These are phyloP conservation scores for Candida insectorum DNA, from an alignment of 805 yeast species.

Conservation along the genomic window DNA sequence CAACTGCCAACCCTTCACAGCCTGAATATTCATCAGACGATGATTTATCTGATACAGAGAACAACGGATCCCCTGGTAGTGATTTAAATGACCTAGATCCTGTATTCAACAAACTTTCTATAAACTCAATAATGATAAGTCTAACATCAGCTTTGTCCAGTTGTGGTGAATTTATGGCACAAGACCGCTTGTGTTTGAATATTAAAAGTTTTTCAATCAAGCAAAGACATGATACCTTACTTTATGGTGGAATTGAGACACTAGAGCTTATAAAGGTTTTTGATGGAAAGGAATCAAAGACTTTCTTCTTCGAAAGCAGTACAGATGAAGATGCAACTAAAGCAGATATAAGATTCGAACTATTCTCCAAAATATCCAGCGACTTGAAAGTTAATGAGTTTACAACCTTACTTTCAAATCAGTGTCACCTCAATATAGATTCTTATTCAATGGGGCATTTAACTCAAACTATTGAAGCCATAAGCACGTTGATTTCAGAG, in stretches of 20 bases:
- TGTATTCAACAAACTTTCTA: constrained; percentile 35
- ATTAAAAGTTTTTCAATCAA: constrained; percentile 33
- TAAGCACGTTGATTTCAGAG: background rate
- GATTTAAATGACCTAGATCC: constrained; percentile 9
- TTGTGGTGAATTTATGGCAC: constrained; percentile 41
- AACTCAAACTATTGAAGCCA: constrained; percentile 1
- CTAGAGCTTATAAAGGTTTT: constrained; percentile 22
- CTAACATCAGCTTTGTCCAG: constrained; percentile 44
- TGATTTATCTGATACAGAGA: constrained; percentile 10
- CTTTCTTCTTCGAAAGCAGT: constrained; percentile 22
- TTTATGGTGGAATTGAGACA: constrained; percentile 47
- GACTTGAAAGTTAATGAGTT: constrained; percentile 10
- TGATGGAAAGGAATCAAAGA: constrained; percentile 16
- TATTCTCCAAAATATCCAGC: constrained; percentile 20
- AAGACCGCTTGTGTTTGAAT: constrained; percentile 21
- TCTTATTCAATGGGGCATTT: constrained; percentile 2
- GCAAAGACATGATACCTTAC: constrained; percentile 38
- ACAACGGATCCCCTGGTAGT: background rate
- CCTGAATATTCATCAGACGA: constrained; percentile 21
- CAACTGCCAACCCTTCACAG: constrained; percentile 9
- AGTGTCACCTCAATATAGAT: constrained; percentile 8
- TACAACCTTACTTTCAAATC: constrained; percentile 12
- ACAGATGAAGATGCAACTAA: constrained; percentile 14
- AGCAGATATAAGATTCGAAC: constrained; percentile 55
- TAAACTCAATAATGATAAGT: constrained; percentile 38